These are phyloP conservation scores for Volutella citrinella DNA, from an alignment of 2,329 filamentous ascomycete species.

Conservation along the genomic window DNA sequence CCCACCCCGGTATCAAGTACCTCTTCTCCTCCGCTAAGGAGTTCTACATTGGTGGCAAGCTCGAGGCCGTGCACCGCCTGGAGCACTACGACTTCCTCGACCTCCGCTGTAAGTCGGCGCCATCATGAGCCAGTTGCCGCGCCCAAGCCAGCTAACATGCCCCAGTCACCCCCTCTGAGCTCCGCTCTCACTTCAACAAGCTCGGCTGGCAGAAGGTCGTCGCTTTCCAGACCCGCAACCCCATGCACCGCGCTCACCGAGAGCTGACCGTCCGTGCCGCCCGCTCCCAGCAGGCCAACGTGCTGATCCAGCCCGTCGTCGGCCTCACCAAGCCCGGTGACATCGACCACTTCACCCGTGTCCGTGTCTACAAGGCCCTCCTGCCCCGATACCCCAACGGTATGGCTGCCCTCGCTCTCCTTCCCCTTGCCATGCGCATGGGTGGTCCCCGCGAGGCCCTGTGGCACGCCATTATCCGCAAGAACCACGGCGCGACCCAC, in stretches of 20 bases:
- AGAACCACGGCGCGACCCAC: conserved; percentile 98
- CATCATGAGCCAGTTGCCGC: background rate
- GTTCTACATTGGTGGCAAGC: conserved; percentile 92
- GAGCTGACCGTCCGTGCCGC: conserved; percentile 97
- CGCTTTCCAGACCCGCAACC: conserved; percentile 98
- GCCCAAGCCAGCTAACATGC: no score
- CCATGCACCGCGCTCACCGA: conserved; percentile 98
- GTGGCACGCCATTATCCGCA: conserved; percentile 99
- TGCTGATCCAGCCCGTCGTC: conserved; percentile 97
- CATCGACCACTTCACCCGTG: conserved; percentile 99
- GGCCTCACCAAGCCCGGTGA: conserved; percentile 98
- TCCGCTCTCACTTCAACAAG: conserved; percentile 97
- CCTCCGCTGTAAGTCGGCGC: conserved; percentile 69
- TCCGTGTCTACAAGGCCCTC: conserved; percentile 96
- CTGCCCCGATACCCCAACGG: conserved; percentile 97
- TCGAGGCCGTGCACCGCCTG: conserved; percentile 90
- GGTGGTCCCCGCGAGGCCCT: conserved; percentile 96
- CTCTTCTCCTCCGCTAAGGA: conserved; percentile 78
- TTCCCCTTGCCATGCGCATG: conserved; percentile 98
- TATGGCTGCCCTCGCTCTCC: conserved; percentile 94
- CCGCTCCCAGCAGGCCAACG: conserved; percentile 93
- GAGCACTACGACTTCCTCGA: conserved; percentile 99
- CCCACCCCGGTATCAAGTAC: conserved; percentile 90
- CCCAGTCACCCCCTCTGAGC: conserved; percentile 84
- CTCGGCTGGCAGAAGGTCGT: conserved; percentile 97